Conservation (phyloP, 306 rosid species). For the Gastrolobium villosum region DNA sequence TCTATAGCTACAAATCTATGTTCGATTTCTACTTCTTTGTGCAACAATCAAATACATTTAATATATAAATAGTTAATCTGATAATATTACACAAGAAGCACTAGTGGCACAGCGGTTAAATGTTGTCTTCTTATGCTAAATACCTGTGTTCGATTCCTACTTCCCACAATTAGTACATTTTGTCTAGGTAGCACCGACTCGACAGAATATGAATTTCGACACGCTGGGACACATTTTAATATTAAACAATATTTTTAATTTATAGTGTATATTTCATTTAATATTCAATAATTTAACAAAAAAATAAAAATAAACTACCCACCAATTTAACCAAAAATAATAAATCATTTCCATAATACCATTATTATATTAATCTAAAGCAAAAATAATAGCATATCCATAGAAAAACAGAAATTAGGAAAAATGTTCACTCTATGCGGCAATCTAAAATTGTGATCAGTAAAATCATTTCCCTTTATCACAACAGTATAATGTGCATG, state of each 20-base stretch:
- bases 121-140: not conserved
- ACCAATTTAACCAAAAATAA: too few relatives aligned
- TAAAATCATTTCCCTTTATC: conserved; percentile 33
- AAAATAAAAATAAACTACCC: too few relatives aligned
- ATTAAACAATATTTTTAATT: too few relatives aligned
- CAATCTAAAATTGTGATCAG: conserved; percentile 27
- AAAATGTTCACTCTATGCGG: not conserved
- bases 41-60: not conserved
- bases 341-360: too few relatives aligned
- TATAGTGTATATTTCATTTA: too few relatives aligned
- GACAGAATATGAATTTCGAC: too few relatives aligned
- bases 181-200: too few relatives aligned
- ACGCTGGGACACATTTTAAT: too few relatives aligned
- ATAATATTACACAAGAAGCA: not conserved
- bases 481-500: conserved; percentile 39
- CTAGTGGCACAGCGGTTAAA: not conserved
- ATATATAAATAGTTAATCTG: not conserved
- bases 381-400: too few relatives aligned
- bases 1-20: not conserved
- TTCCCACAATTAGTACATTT: conserved; percentile 10
- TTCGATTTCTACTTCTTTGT: not conserved
- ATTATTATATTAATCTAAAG: too few relatives aligned
- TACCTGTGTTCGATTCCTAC: not conserved
- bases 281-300: too few relatives aligned
- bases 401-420: too few relatives aligned